phyloP scores from a whole-genome alignment of 1,284 basidiomycete genomes.

The Heterobasidion annosum region DNA sequence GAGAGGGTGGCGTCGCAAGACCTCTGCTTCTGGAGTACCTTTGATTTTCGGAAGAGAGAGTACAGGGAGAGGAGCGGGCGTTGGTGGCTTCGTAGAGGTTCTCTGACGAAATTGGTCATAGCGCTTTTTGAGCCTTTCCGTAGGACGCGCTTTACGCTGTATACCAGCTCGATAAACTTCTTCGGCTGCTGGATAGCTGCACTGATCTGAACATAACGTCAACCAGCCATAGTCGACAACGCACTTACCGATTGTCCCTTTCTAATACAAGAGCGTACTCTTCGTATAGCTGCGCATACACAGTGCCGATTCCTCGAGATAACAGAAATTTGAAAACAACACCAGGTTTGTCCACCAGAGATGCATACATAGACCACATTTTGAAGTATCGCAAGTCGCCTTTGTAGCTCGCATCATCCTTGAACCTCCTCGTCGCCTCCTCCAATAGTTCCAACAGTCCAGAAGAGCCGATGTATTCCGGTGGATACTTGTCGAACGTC shows the following conservation, averaged over 20 bases:
- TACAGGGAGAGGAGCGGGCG: constrained; percentile 15
- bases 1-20: constrained; percentile 45
- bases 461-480: constrained; percentile 34
- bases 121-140: constrained; percentile 78
- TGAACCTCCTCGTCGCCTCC: constrained; percentile 70
- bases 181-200: constrained; percentile 72
- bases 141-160: constrained; percentile 69
- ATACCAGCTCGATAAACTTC: constrained; percentile 81
- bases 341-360: constrained; percentile 44
- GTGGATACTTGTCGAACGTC: constrained; percentile 48
- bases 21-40: constrained; percentile 26
- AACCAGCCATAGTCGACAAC: constrained; percentile 10
- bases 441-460: constrained; percentile 69
- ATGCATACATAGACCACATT: constrained; percentile 80
- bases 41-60: constrained; percentile 11
- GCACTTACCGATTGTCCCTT: constrained; percentile 56
- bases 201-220: constrained; percentile 1
- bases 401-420: constrained; percentile 72
- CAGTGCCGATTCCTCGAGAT: constrained; percentile 71
- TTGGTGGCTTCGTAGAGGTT: constrained; percentile 20
- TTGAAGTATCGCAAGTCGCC: constrained; percentile 86
- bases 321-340: constrained; percentile 71
- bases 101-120: constrained; percentile 73
- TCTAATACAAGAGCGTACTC: constrained; percentile 79
- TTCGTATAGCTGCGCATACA: constrained; percentile 76